Evolutionary conservation across 1,284 basidiomycete genomes (phyloP).

Genomic region (Malassezia globosa): DNA sequence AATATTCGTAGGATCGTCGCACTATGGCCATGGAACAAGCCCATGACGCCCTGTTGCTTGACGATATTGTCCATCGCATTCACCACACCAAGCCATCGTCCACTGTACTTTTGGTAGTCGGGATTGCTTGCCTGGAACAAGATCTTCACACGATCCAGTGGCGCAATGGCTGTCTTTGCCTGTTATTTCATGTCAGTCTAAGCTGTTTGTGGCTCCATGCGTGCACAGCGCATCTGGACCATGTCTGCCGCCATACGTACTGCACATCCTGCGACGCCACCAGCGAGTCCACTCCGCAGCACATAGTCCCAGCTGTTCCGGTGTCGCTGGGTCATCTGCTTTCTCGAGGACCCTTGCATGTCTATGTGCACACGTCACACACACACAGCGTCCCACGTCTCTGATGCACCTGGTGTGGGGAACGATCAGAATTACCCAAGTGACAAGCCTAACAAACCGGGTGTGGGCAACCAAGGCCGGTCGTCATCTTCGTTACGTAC

Average conservation of each 20-base stretch:
- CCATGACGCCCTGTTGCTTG: constrained; percentile 59
- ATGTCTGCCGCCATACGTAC: constrained; percentile 59
- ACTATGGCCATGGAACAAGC: constrained; percentile 88
- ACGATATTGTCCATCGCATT: constrained; percentile 73
- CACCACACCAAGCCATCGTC: constrained; percentile 72
- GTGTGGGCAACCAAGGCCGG: too few species aligned
- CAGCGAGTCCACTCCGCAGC: constrained; percentile 70
- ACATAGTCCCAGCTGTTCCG: constrained; percentile 59
- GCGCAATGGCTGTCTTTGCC: constrained; percentile 95
- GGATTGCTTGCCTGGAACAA: constrained; percentile 94
- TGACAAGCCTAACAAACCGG: too few species aligned
- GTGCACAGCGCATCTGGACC: background rate
- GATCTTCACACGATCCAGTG: constrained; percentile 95
- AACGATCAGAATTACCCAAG: too few species aligned
- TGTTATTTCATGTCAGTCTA: too few species aligned
- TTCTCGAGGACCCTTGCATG: background rate
- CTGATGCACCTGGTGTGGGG: too few species aligned
- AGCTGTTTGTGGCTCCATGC: constrained; percentile 14
- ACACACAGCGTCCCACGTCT: background rate
- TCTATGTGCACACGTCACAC: background rate
- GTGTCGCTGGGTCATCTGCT: background rate
- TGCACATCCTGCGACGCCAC: constrained; percentile 83
- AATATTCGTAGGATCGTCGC: constrained; percentile 68
- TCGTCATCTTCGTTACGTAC: too few species aligned
- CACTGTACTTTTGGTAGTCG: constrained; percentile 85